Evolutionary conservation across 352 stramenopile genomes (phyloP).

Genomic region (Bremia lactucae): DNA sequence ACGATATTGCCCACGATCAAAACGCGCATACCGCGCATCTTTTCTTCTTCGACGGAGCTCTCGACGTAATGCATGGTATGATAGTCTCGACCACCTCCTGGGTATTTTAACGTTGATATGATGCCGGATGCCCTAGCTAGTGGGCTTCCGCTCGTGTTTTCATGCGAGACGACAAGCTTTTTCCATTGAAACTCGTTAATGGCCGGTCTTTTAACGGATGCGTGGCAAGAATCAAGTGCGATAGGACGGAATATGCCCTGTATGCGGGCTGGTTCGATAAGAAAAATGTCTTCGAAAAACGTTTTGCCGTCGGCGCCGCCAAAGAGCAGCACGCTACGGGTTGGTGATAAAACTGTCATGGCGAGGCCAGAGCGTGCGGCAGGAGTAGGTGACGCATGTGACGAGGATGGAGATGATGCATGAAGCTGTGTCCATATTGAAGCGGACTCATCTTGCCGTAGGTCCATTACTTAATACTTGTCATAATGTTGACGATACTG

Average conservation of each 20-base stretch:
- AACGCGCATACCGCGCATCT: slow-evolving; percentile 30
- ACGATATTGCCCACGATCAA: slow-evolving; percentile 57
- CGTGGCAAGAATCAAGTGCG: too few relatives aligned
- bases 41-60: slow-evolving; percentile 23
- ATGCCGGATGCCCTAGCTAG: too few relatives aligned
- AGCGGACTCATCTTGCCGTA: too few relatives aligned
- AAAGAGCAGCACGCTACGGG: slow-evolving; percentile 44
- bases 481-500: too few relatives aligned
- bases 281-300: slow-evolving; percentile 53
- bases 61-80: slow-evolving; percentile 71
- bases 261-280: slow-evolving; percentile 36
- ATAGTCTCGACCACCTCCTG: slow-evolving; percentile 34
- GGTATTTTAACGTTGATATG: slow-evolving; percentile 11
- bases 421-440: slow-evolving; percentile 23
- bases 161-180: slow-evolving; percentile 32
- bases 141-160: slow-evolving; percentile 8
- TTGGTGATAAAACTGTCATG: slow-evolving; percentile 38
- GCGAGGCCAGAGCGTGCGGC: slow-evolving; percentile 43
- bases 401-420: neutral
- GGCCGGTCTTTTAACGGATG: neutral
- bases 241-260: too few relatives aligned
- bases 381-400: slow-evolving; percentile 5
- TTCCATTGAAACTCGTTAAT: slow-evolving; percentile 38
- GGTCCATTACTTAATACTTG: too few relatives aligned
- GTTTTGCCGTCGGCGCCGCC: slow-evolving; percentile 45